Evolutionary conservation across 2,329 filamentous ascomycete species (phyloP), one percentile per base, ranked within the genome.

Genomic region (Colletotrichum lentis): DNA sequence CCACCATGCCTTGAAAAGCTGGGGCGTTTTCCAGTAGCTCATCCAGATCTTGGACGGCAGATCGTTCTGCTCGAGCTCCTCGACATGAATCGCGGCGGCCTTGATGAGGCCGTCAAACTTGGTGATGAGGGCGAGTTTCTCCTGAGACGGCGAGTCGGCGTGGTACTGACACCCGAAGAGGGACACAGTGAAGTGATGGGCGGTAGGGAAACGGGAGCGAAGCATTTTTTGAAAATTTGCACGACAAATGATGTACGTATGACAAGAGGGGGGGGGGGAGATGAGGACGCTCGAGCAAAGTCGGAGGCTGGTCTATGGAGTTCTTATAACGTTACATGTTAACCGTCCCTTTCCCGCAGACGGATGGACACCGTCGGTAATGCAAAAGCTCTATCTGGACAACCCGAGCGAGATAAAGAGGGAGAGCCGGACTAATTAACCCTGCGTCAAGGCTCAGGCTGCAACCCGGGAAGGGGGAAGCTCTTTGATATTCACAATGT

Each of bases 31-130:
- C 64, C 64, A 67, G 54, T 67, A 67, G 60, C 64, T 67, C 64
- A 67, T 67, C 64, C 64, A 67, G 47, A 67, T 47, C 60, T 67
- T 67, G 18, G 64, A 67, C 4, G 64, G 64, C 7, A 67, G 64
- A 39, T 67, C 64, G 27, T 67, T 67, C 31, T 67, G 64, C 60
- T 67, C 64, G 14, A 67, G 64, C 54, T 67, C 64, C 39, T 67
- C 64, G 46, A 67, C 64, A 49, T 67, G 60, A 49, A 67, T 64
- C 14, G 60, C 64, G 22, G 64, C 60, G 31, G 27, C 31, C 53
- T 64, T 67, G 60, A 67, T 58, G 47, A 67, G 64, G 7, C 5
- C 54, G 31, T 67, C 64, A 22, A 67, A 64, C 35, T 27, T 46
- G 53, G 53, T 58, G 47, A 67, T 67, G 14, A 64, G 64, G n/a